Evolutionary conservation across 495 filamentous ascomycete species (phyloP).

Genomic region (Aspergillus conjunctus): DNA sequence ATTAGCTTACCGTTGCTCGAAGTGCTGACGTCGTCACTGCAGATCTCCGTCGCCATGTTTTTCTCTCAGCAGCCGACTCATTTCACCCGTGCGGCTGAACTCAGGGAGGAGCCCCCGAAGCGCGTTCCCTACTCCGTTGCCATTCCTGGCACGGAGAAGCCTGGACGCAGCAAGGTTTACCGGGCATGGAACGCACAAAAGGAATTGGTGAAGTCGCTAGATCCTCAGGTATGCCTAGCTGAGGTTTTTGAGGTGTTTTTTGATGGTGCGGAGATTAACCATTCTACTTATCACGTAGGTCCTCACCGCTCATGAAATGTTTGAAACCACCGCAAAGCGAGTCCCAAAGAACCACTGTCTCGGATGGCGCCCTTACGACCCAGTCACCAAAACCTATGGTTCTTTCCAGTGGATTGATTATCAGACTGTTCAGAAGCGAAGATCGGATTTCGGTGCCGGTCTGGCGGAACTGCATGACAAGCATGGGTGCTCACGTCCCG

Average conservation of each 20-base stretch:
- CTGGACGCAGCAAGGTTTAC: slow-evolving; percentile 76
- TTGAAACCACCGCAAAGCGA: slow-evolving; percentile 68
- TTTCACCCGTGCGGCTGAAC: slow-evolving; percentile 45
- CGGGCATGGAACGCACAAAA: slow-evolving; percentile 78
- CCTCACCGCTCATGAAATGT: slow-evolving; percentile 76
- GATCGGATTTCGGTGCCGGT: slow-evolving; percentile 84
- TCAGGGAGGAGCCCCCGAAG: slow-evolving; percentile 45
- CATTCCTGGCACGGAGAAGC: slow-evolving; percentile 70
- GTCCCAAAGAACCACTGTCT: slow-evolving; percentile 67
- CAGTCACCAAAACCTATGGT: slow-evolving; percentile 72
- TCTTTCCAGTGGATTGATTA: slow-evolving; percentile 85
- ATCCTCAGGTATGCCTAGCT: slow-evolving; percentile 61
- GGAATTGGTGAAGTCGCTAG: slow-evolving; percentile 69
- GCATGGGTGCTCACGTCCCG: slow-evolving; percentile 57
- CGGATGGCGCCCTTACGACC: slow-evolving; percentile 79
- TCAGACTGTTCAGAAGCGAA: slow-evolving; percentile 72
- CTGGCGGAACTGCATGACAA: slow-evolving; percentile 79
- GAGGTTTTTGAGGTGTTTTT: neutral
- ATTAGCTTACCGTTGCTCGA: slow-evolving; percentile 8
- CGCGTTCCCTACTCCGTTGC: slow-evolving; percentile 58
- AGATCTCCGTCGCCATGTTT: slow-evolving; percentile 35
- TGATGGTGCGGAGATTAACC: neutral
- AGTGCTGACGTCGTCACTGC: slow-evolving; percentile 10
- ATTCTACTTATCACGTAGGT: slow-evolving; percentile 38
- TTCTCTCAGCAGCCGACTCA: slow-evolving; percentile 43